Base-by-base conservation (phyloP, 805 yeast genomes). In the Kuraishia ogatae region DNA sequence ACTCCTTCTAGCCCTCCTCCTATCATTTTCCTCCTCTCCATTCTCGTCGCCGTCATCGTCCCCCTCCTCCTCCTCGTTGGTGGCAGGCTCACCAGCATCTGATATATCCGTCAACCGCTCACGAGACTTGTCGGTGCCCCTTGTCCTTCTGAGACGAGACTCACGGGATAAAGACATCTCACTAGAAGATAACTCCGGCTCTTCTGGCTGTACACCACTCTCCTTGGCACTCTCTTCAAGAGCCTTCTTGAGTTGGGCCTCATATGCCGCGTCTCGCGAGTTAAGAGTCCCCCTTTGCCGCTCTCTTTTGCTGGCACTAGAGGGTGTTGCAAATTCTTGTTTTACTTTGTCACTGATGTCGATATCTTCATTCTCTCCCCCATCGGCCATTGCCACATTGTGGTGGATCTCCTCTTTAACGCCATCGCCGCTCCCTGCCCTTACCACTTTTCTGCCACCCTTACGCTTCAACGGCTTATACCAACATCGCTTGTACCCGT, bases 211-310 rank as follows among this genome's bases (percentile, higher is more conserved):
- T 1, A 69, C 70, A 4, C 74, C 80, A 53, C 75, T 71, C 55
- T 79, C 84, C 57, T 74, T 72, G 17, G 82, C 84, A 61, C 83
- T 78, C 63, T 81, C 85, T 55, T 81, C 76, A 43, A 82, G 67
- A 0, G 84, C 85, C 56, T 75, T 72, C 49, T 69, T 70, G 48
- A 71, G 58, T 68, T 61, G 60, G 48, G 60, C 57, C 57, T 71
- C 75, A 55, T 71, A 71, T 51, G 68, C 71, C 13, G 68, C 67
- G 52, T 69, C 73, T 22, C 73, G 52, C 19, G 57, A 56, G 22
- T 53, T 58, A 24, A 59, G 53, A 17, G 58, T 55, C 17, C 56
- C 51, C 20, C 60, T 39, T 22, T 57, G 53, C 28, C 66, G 55
- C 61, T 59, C 58, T 61, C 70, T 43, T 64, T 58, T 55, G 39